phyloP scores from a whole-genome alignment of 2,329 filamentous ascomycete genomes.

The Aureobasidium subglaciale region DNA sequence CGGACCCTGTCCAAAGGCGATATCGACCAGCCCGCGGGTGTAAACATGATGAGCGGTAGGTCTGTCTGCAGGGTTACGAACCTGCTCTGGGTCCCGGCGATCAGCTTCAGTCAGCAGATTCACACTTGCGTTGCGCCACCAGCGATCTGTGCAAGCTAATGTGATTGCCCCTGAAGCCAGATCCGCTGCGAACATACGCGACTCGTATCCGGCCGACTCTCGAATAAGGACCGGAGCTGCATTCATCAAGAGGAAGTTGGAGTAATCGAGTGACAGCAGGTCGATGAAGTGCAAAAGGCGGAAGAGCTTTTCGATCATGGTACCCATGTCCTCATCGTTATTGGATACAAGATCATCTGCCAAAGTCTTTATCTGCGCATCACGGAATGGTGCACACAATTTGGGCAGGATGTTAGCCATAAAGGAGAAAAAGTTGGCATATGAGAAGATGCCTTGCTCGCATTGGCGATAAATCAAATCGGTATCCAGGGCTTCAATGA shows the following conservation, averaged over 20 bases:
- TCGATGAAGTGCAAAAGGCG: slow-evolving; percentile 70
- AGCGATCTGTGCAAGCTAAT: slow-evolving; percentile 53
- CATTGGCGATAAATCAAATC: slow-evolving; percentile 65
- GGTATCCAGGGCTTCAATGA: slow-evolving; percentile 67
- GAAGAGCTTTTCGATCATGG: slow-evolving; percentile 67
- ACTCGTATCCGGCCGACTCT: slow-evolving; percentile 65
- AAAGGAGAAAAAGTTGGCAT: slow-evolving; percentile 70
- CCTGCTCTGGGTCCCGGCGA: slow-evolving; percentile 61
- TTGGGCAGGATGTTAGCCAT: slow-evolving; percentile 70
- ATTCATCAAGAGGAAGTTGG: slow-evolving; percentile 70
- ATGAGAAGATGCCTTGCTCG: slow-evolving; percentile 65
- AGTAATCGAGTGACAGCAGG: slow-evolving; percentile 70
- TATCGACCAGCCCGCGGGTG: slow-evolving; percentile 65
- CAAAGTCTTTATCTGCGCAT: slow-evolving; percentile 64
- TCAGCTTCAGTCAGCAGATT: slow-evolving; percentile 61
- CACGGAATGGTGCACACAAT: slow-evolving; percentile 73
- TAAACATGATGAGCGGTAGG: slow-evolving; percentile 66
- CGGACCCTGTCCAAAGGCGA: slow-evolving; percentile 61
- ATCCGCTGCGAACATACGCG: slow-evolving; percentile 62
- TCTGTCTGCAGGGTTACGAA: slow-evolving; percentile 55
- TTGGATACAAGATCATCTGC: slow-evolving; percentile 51
- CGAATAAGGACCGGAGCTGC: slow-evolving; percentile 65
- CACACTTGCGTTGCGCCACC: slow-evolving; percentile 58
- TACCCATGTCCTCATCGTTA: slow-evolving; percentile 18
- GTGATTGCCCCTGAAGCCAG: slow-evolving; percentile 50